These are phyloP conservation scores for Teunomyces cretensis DNA, from an alignment of 805 yeast species.

Conservation along the genomic window DNA sequence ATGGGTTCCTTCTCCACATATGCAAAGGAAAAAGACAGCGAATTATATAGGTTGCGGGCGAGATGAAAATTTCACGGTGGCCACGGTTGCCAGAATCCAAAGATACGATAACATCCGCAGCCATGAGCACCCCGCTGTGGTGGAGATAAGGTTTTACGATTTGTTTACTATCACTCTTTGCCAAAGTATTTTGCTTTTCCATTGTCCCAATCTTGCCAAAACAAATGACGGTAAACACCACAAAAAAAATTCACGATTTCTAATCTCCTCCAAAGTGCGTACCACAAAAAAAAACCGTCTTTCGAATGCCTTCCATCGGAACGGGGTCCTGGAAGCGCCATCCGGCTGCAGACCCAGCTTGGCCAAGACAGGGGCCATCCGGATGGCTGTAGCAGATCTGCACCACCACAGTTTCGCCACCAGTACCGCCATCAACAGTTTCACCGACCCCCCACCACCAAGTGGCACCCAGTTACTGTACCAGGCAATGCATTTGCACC, in stretches of 20 bases:
- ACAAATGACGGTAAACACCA: conserved; percentile 2
- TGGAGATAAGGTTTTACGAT: conserved; percentile 1
- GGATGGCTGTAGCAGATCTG: too few relatives aligned
- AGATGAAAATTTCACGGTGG: neutral
- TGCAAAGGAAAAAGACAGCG: conserved; percentile 1
- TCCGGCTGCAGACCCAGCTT: too few relatives aligned
- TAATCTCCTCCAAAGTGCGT: neutral
- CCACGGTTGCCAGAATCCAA: neutral
- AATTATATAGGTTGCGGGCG: neutral
- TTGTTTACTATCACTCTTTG: neutral
- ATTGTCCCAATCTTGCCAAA: neutral
- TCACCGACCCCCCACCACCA: too few relatives aligned
- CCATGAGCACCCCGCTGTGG: neutral
- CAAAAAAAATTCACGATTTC: neutral
- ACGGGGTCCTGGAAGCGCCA: neutral
- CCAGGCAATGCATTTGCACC: neutral
- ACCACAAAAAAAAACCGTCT: neutral
- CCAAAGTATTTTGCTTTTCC: neutral
- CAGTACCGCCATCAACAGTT: too few relatives aligned
- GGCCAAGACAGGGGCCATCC: too few relatives aligned
- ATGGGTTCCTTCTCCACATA: neutral
- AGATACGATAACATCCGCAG: neutral
- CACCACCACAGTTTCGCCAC: too few relatives aligned
- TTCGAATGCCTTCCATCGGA: neutral
- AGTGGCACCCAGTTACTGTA: too few relatives aligned